Evolutionary conservation across 2,329 filamentous ascomycete species (phyloP), one percentile per base, ranked within the genome.

Genomic region (Exophiala xenobiotica): DNA sequence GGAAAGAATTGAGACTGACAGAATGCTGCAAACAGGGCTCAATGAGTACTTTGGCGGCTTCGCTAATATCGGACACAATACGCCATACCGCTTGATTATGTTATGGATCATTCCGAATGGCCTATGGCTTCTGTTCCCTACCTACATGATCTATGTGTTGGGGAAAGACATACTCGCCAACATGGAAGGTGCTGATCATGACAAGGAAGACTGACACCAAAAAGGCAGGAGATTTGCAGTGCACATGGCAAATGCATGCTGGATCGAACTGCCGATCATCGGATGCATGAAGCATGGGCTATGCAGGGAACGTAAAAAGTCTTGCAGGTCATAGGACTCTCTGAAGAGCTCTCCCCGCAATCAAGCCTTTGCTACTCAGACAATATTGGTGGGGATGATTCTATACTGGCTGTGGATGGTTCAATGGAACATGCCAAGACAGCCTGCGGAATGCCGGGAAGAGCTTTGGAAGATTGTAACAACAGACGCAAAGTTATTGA

Each of bases 51-150:
- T 76, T 61, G 80, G 78, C 40, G 80, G 75, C 11, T 87, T 83
- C 58, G 68, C 73, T 3, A 80, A 83, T 54, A 78, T 85, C 48
- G 78, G 80, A 2, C 85, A 87, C 62, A 88, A 87, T 55, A 74
- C 75, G 52, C 59, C 71, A 31, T 57, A 64, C 2, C 75, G 74
- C 8, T 61, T 87, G 35, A 59, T 85, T 8, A 70, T 79, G 24
- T 67, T 84, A 19, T 88, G 83, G 75, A 78, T 83, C 23, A 68
- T 88, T 54, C 83, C 85, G 24, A 88, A 87, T 66, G 81, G 80
- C 27, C 69, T 79, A 6, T 88, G 85, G 85, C 68, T 88, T 52
- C 61, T 85, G 8, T 74, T 87, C 37, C 83, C 85, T 1, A 63
- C 70, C 0, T 86, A 86, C 60, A 82, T 85, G 68, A 75, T 77